Percentiles rank a stretch among this genome's conserved stretches.
These are phyloP conservation scores for Blastobotrys proliferans DNA, from an alignment of 1,139 yeast species.

Conservation along the genomic window DNA sequence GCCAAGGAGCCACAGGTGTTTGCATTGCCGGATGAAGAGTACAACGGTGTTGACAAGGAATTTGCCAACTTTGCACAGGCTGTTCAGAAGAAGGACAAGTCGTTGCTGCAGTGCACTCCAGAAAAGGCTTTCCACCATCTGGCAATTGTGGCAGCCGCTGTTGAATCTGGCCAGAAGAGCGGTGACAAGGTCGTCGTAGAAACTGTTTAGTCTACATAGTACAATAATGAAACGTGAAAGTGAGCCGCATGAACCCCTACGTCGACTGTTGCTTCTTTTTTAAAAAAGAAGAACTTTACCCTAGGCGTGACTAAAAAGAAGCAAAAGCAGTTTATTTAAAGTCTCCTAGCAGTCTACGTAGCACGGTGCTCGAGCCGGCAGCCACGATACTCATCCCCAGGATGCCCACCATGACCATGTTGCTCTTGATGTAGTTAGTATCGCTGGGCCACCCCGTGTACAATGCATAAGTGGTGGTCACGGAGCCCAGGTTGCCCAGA, in stretches of 20 bases:
- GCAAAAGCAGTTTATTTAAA: slow-evolving; percentile 11
- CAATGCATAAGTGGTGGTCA: slow-evolving; percentile 78
- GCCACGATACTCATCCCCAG: slow-evolving; percentile 64
- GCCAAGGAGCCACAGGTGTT: slow-evolving; percentile 44
- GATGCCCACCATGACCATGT: slow-evolving; percentile 80
- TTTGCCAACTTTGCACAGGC: slow-evolving; percentile 73
- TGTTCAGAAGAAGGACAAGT: slow-evolving; percentile 58
- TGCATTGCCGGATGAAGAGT: slow-evolving; percentile 46
- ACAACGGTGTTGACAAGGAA: slow-evolving; percentile 63
- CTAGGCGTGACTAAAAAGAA: background rate
- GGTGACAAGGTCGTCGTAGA: slow-evolving; percentile 59
- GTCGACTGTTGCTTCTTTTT: too few species aligned
- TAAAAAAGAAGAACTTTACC: too few species aligned
- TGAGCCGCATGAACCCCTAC: too few species aligned
- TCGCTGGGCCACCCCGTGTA: slow-evolving; percentile 88
- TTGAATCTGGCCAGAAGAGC: slow-evolving; percentile 59
- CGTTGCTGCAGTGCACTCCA: slow-evolving; percentile 56
- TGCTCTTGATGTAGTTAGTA: slow-evolving; percentile 57
- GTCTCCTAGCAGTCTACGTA: slow-evolving; percentile 30
- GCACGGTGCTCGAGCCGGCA: slow-evolving; percentile 33
- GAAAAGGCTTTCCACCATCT: slow-evolving; percentile 81
- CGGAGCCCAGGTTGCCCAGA: slow-evolving; percentile 81
- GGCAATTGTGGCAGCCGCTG: slow-evolving; percentile 80
- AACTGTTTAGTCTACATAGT: slow-evolving; percentile 17
- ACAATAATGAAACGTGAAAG: background rate